Conservation (phyloP, 2,329 filamentous ascomycete species). For the Colletotrichum plurivorum region DNA sequence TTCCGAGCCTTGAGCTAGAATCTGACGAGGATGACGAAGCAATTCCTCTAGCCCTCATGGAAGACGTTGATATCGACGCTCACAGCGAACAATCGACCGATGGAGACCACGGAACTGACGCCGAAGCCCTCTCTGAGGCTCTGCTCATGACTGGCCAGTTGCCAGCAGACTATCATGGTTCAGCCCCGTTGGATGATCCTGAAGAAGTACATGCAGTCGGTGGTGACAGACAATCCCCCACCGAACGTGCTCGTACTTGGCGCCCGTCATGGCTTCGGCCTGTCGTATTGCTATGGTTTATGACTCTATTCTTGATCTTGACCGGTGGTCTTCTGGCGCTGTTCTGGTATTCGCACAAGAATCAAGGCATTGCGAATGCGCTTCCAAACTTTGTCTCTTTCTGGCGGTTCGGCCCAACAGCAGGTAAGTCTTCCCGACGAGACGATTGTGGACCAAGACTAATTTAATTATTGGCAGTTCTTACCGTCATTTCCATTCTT, state of each 20-base stretch:
- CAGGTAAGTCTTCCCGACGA: not conserved
- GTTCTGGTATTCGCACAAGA: constrained; percentile 11
- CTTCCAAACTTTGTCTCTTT: constrained; percentile 8
- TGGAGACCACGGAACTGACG: too few species aligned
- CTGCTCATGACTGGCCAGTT: too few species aligned
- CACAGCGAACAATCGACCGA: too few species aligned
- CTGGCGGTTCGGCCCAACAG: constrained; percentile 30
- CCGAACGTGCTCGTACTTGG: not conserved
- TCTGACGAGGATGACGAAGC: too few species aligned
- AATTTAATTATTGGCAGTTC: not conserved
- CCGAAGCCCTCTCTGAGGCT: too few species aligned
- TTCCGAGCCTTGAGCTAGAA: too few species aligned
- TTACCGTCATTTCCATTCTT: not conserved
- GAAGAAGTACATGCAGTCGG: too few species aligned
- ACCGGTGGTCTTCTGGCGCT: not conserved
- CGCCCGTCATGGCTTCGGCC: constrained; percentile 8
- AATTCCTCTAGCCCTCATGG: too few species aligned
- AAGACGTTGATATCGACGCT: too few species aligned
- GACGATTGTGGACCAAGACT: fast-evolving
- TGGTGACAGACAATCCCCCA: not conserved
- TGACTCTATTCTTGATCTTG: constrained; percentile 8
- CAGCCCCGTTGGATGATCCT: too few species aligned
- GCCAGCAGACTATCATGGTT: too few species aligned
- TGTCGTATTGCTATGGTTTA: not conserved
- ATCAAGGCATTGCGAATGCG: constrained; percentile 4